Percentiles rank a stretch among this genome's conserved stretches.
These are phyloP conservation scores for Wickerhamomyces kurtzmanii DNA, from an alignment of 805 yeast genomes.

Conservation along the genomic window DNA sequence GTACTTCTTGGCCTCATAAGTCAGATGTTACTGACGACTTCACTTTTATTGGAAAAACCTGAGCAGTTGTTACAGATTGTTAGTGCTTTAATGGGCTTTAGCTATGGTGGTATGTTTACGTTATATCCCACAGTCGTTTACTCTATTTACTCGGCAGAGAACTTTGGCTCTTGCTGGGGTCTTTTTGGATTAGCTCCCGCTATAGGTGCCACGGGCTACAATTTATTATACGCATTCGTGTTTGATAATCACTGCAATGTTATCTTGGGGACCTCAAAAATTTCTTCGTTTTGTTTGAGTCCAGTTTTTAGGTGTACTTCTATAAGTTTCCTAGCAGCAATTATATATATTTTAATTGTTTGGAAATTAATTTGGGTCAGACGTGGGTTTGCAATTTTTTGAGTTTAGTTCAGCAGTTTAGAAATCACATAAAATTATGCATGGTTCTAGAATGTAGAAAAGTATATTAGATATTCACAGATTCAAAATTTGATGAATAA, in stretches of 20 bases:
- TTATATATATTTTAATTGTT: slow-evolving; percentile 1
- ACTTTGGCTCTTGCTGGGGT: slow-evolving; percentile 92
- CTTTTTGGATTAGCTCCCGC: slow-evolving; percentile 85
- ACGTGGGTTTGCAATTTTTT: too few relatives aligned
- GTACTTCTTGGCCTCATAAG: slow-evolving; percentile 25
- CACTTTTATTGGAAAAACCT: slow-evolving; percentile 10
- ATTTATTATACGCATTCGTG: slow-evolving; percentile 56
- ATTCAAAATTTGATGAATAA: too few relatives aligned
- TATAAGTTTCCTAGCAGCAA: slow-evolving; percentile 1
- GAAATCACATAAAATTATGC: too few relatives aligned
- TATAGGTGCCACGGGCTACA: slow-evolving; percentile 60
- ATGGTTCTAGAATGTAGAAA: too few relatives aligned
- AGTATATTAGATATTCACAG: too few relatives aligned
- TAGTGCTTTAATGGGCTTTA: slow-evolving; percentile 51
- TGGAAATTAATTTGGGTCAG: slow-evolving; percentile 8
- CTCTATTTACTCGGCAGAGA: slow-evolving; percentile 77
- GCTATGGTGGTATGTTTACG: slow-evolving; percentile 82
- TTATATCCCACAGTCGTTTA: slow-evolving; percentile 79
- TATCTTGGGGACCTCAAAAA: slow-evolving; percentile 1
- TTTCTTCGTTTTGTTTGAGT: slow-evolving; percentile 3
- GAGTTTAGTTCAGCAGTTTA: too few relatives aligned
- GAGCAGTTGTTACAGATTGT: slow-evolving; percentile 15
- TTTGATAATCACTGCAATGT: slow-evolving; percentile 33
- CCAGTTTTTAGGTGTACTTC: slow-evolving; percentile 2
- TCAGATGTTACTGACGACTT: slow-evolving; percentile 20